These are phyloP conservation scores for Jatropha multifida DNA, from an alignment of 441 rosid genomes.

Conservation along the genomic window DNA sequence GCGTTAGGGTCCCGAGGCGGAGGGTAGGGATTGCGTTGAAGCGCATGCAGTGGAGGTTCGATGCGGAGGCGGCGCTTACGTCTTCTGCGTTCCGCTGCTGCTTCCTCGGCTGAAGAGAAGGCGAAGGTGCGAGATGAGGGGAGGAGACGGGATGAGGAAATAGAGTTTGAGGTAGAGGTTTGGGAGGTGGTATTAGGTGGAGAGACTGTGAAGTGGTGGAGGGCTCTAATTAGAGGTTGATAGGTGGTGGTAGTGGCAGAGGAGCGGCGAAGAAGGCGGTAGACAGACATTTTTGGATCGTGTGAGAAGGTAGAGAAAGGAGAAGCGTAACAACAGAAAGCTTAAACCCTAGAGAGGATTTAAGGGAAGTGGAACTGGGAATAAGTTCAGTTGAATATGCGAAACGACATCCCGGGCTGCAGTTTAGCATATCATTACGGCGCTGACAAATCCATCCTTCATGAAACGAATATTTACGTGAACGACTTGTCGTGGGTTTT, in stretches of 20 bases:
- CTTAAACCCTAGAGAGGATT: constrained; percentile 24
- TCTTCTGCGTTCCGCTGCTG: constrained; percentile 90
- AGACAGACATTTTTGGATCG: constrained; percentile 42
- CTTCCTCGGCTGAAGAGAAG: constrained; percentile 94
- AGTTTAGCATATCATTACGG: too few species aligned
- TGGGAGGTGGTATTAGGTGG: background rate
- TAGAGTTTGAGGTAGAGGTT: constrained; percentile 21
- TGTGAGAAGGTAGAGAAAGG: background rate
- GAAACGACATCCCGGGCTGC: background rate
- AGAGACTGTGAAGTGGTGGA: constrained; percentile 28
- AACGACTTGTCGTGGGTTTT: too few species aligned
- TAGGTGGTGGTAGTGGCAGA: constrained; percentile 16
- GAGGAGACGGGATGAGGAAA: constrained; percentile 9
- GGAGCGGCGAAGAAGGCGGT: constrained; percentile 56
- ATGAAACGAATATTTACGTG: too few species aligned
- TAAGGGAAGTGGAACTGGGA: background rate
- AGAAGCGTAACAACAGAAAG: background rate
- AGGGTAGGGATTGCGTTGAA: constrained; percentile 55
- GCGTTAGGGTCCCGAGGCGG: constrained; percentile 81
- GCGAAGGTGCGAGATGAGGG: constrained; percentile 43
- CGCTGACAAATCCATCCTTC: too few species aligned
- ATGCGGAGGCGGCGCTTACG: constrained; percentile 88
- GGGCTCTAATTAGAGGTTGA: constrained; percentile 32
- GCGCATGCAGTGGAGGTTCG: constrained; percentile 91
- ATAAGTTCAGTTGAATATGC: background rate